A percentile compares a stretch with the other conserved stretches of the same genome.
These are phyloP conservation scores for Penicillium canescens DNA, from an alignment of 495 filamentous ascomycete species.

Conservation along the genomic window DNA sequence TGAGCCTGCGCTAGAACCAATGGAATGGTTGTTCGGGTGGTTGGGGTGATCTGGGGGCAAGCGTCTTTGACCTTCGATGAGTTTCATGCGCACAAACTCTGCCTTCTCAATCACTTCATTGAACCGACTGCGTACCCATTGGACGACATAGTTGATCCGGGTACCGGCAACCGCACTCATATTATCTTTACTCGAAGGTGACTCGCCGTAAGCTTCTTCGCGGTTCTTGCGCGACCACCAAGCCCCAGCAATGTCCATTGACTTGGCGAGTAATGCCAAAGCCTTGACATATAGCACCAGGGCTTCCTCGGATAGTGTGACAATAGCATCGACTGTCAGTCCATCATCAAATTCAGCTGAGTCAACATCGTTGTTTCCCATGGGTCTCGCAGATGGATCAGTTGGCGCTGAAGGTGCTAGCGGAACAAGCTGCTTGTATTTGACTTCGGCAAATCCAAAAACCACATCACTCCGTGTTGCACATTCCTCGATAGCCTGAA, in stretches of 20 bases:
- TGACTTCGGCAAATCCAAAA: slow-evolving; percentile 95
- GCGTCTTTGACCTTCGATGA: slow-evolving; percentile 82
- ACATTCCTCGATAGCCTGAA: slow-evolving; percentile 83
- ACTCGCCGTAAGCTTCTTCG: slow-evolving; percentile 58
- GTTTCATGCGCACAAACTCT: slow-evolving; percentile 82
- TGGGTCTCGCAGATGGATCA: slow-evolving; percentile 40
- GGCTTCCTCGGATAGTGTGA: slow-evolving; percentile 89
- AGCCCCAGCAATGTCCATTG: slow-evolving; percentile 92
- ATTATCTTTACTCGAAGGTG: slow-evolving; percentile 31
- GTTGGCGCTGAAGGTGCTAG: slow-evolving; percentile 70
- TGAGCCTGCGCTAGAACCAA: slow-evolving; percentile 47
- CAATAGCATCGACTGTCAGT: slow-evolving; percentile 81
- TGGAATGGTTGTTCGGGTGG: slow-evolving; percentile 74
- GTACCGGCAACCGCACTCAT: slow-evolving; percentile 58
- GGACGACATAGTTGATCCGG: slow-evolving; percentile 88
- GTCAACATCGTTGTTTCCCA: slow-evolving; percentile 37
- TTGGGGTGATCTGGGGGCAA: slow-evolving; percentile 83
- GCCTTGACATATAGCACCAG: slow-evolving; percentile 95
- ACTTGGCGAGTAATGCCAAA: slow-evolving; percentile 80
- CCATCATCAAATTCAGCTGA: slow-evolving; percentile 36
- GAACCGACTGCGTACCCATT: slow-evolving; percentile 92
- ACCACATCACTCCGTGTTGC: slow-evolving; percentile 93
- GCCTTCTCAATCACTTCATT: slow-evolving; percentile 97
- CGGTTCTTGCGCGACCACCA: slow-evolving; percentile 87
- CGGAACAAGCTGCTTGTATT: slow-evolving; percentile 93